Evolutionary conservation across 306 rosid species (phyloP), one percentile per base, ranked within the genome.

Genomic region (Malus fusca): DNA sequence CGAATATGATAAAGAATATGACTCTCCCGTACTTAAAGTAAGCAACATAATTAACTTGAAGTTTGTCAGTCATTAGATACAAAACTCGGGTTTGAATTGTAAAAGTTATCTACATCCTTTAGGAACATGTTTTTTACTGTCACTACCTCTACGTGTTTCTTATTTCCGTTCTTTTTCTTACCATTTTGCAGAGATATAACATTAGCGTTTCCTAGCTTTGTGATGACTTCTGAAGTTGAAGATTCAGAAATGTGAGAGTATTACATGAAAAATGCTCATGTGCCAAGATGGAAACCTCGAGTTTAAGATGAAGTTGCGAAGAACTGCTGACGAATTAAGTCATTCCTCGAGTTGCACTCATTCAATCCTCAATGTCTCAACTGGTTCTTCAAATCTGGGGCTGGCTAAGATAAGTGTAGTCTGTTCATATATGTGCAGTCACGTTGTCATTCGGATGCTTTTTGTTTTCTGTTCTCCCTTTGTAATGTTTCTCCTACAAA

Each of bases 1-100:
- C 97, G 22, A 86, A 97, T 74, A 66, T 92, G 74, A 77, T 94
- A 22, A 95, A 89, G 86, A 95, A 95, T 73, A 90, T 95, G 97
- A 95, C 98, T 26, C 84, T 92, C 12, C 97, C 97, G 35, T 92
- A 92, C 81, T 74, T 92, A 70, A 85, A 87, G 97, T 92, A 76
- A 77, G 97, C 81, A 15, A 72, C 62, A 23, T 46, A 21, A 35
- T 58, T 82, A 65, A 28, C 72, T 58, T 44, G 1, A 74, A 63
- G 58, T 75, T 58, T 68, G 63, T 48, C 35, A 42, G 67, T 68
- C 62, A 53, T 26, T 76, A 31, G 21, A 64, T 75, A 62, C 33
- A 71, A 30, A 61, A 8, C 48, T 7, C 42, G 42, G 42, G 42
- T 35, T 35, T 35, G 40, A 35, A 35, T 35, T 35, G 40, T 35